Evolutionary conservation across 192 early-diverging fungal species (phyloP).

Genomic region (Rhizophlyctis rosea): DNA sequence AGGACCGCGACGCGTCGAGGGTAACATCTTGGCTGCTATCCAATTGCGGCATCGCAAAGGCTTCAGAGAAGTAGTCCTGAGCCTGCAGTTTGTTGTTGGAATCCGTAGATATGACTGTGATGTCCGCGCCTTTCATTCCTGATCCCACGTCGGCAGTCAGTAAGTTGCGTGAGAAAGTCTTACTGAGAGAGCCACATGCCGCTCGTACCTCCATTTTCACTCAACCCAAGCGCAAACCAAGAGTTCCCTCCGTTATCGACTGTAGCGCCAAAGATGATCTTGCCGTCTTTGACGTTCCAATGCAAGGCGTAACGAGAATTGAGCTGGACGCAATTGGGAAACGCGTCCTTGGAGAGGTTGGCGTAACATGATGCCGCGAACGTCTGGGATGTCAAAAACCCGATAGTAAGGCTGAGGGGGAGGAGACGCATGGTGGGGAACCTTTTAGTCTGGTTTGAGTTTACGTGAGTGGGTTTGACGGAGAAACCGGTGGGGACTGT

Average conservation of each 20-base stretch:
- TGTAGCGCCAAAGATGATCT: slow-evolving; percentile 4
- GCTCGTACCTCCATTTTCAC: slow-evolving; percentile 6
- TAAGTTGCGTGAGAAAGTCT: no score
- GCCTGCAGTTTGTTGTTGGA: not conserved
- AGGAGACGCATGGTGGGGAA: no score
- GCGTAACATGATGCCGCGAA: slow-evolving; percentile 6
- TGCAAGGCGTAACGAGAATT: slow-evolving; percentile 5
- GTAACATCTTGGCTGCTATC: not conserved
- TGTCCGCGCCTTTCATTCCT: slow-evolving; percentile 13
- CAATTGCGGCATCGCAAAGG: not conserved
- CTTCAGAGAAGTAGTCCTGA: not conserved
- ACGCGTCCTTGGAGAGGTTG: not conserved
- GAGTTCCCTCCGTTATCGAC: not conserved
- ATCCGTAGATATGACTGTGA: slow-evolving; percentile 1
- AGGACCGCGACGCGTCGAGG: not conserved
- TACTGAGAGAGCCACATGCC: no score
- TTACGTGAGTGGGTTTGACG: no score
- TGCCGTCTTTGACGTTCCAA: slow-evolving; percentile 4
- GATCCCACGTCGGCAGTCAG: no score
- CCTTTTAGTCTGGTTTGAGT: no score
- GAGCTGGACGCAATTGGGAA: slow-evolving; percentile 8
- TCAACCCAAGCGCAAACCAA: slow-evolving; percentile 9
- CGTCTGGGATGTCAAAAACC: no score
- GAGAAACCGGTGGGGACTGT: no score
- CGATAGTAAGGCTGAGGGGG: no score